Base-by-base conservation (phyloP, 192 early-diverging fungal species). In the Entrophospora sp. region DNA sequence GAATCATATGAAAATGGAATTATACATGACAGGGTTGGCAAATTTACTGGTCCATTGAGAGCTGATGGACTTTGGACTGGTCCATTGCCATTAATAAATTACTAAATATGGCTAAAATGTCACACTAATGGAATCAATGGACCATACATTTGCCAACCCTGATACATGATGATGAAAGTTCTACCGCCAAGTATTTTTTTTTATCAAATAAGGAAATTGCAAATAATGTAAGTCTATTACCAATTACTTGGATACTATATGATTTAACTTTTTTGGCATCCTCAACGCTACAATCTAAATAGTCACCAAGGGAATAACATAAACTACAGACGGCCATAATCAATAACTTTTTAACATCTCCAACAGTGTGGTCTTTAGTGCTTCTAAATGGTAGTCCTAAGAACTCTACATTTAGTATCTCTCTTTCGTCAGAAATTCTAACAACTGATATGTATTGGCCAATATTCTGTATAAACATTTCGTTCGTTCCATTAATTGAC, bases 211-310 rank as follows among this genome's bases (percentile, higher is more conserved):
- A 2, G 2, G 58, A 60, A 9, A 60, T 8, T 4, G 58, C 0
- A 60, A 60, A 60, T 22, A 60, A 18, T 2, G 58, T 59, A 43
- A 60, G 24, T 22, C 30, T 13, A 22, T 59, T 22, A 18, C 58
- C 58, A 20, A 60, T 60, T 1, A 36, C 58, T 25, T 60, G 58
- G 22, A 60, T 60, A 28, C 58, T 60, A 18, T 60, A 60, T 2
- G 58, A 4, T 43, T 35, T 60, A 1, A 52, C 49, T 22, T 52
- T 52, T 27, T 52, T 52, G 1, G 49, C 58, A 43, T 40, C 40
- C 6, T 60, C 27, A 38, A 60, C 22, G n/a, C 12, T n/a, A 8
- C 58, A 60, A 60, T 60, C 27, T 1, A 60, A 25, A 25, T 40
- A n/a, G 58, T 35, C 32, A 2, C 28, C 58, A 3, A 60, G 40